phyloP scores from a whole-genome alignment of 78 protist species.

The Isochrysis galbana region DNA sequence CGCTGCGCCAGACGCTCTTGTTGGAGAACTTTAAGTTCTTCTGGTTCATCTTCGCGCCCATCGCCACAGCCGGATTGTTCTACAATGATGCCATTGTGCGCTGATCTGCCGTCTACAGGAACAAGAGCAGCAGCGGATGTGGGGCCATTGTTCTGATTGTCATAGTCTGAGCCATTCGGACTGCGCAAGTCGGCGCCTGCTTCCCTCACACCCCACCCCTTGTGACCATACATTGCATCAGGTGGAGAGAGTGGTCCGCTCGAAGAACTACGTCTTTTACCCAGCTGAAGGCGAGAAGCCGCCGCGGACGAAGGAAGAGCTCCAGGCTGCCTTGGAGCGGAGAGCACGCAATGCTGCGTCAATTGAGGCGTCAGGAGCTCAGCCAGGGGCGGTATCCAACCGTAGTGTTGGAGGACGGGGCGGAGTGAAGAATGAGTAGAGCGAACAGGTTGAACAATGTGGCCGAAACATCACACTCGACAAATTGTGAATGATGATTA shows the following conservation, averaged over 20 bases:
- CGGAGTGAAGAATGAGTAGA: too few species aligned
- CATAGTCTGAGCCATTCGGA: background rate
- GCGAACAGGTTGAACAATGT: too few species aligned
- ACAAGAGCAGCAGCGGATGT: too few species aligned
- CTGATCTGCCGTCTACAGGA: too few species aligned
- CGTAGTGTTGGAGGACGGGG: too few species aligned
- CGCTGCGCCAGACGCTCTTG: background rate
- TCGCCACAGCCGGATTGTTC: background rate
- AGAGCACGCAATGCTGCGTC: too few species aligned
- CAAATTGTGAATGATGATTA: too few species aligned
- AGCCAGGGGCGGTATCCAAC: too few species aligned
- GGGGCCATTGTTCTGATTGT: too few species aligned
- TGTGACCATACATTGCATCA: background rate
- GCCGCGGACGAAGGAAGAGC: background rate
- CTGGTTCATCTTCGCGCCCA: background rate
- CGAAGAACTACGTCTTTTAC: background rate
- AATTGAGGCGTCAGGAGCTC: too few species aligned
- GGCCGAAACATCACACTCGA: too few species aligned
- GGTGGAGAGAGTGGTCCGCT: background rate
- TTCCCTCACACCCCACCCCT: background rate
- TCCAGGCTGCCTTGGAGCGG: too few species aligned
- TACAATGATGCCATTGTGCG: background rate
- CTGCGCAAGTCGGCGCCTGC: background rate
- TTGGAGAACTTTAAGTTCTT: slow-evolving; percentile 1
- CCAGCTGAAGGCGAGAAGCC: background rate